A percentile compares a stretch with the other conserved stretches of the same genome.
phyloP scores from a whole-genome alignment of 139 green algal species.

The Tetratostichococcus sp. region DNA sequence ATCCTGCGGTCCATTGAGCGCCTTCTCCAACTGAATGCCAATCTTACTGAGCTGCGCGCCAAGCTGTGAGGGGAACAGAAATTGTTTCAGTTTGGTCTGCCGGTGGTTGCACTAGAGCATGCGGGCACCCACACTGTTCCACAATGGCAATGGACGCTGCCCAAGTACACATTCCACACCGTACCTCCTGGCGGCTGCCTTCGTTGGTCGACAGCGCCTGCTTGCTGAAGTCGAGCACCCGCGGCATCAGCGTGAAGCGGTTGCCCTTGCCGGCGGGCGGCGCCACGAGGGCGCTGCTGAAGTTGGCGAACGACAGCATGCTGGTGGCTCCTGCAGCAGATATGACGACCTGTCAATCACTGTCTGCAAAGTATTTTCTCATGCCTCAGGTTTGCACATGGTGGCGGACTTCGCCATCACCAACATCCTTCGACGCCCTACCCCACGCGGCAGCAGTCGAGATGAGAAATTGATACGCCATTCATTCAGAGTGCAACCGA shows the following conservation, averaged over 20 bases:
- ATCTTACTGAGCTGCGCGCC: slow-evolving; percentile 47
- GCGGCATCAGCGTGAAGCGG: slow-evolving; percentile 20
- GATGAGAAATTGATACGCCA: no score
- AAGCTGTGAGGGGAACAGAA: slow-evolving; percentile 18
- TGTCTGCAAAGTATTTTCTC: no score
- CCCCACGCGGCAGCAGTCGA: no score
- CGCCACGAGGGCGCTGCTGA: slow-evolving; percentile 69
- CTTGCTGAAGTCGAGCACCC: slow-evolving; percentile 81
- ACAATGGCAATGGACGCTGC: not conserved
- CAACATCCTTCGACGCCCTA: no score
- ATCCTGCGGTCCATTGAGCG: slow-evolving; percentile 79
- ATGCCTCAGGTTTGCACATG: no score
- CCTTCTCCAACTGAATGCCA: slow-evolving; percentile 57
- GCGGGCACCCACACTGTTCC: no score
- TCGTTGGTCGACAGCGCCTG: slow-evolving; percentile 54
- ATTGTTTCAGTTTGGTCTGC: not conserved
- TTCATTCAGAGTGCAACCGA: no score
- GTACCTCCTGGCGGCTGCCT: slow-evolving; percentile 44
- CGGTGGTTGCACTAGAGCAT: no score
- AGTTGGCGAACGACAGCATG: slow-evolving; percentile 89
- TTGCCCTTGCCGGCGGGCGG: slow-evolving; percentile 1
- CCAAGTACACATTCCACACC: no score
- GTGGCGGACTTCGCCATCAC: no score
- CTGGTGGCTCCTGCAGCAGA: slow-evolving; percentile 39
- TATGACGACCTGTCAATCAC: no score